phyloP scores from a whole-genome alignment of 2,329 filamentous ascomycete species.

The Albifimbria verrucaria region DNA sequence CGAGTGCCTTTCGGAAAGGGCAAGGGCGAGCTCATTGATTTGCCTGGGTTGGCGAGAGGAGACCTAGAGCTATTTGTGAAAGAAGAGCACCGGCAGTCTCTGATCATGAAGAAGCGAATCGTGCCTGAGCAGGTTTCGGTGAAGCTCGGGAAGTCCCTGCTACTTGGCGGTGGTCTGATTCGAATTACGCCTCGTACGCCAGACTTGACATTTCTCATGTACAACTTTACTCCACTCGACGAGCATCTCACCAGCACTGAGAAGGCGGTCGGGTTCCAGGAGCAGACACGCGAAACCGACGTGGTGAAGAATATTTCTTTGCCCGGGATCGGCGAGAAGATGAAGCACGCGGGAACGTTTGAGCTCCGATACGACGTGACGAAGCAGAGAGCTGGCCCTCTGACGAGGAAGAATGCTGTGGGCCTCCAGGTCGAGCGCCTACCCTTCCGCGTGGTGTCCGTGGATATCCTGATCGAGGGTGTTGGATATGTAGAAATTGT shows the following conservation, averaged over 20 bases:
- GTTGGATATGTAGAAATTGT: conserved; percentile 90
- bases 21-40: conserved; percentile 86
- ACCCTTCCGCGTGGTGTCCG: conserved; percentile 75
- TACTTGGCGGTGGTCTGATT: conserved; percentile 77
- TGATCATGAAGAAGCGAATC: conserved; percentile 77
- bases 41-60: conserved; percentile 79
- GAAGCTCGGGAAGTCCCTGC: conserved; percentile 72
- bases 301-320: conserved; percentile 62
- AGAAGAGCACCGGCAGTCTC: conserved; percentile 58
- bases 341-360: conserved; percentile 71
- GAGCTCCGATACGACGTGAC: conserved; percentile 80
- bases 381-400: conserved; percentile 68
- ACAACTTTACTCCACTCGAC: conserved; percentile 78
- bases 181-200: conserved; percentile 72
- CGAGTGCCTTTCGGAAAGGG: conserved; percentile 84
- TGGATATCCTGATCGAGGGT: conserved; percentile 87
- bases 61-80: conserved; percentile 69
- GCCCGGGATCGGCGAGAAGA: conserved; percentile 54
- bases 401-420: conserved; percentile 61
- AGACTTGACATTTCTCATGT: conserved; percentile 68
- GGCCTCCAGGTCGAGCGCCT: conserved; percentile 64
- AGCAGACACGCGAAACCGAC: conserved; percentile 53
- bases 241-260: conserved; percentile 74
- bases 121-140: conserved; percentile 70
- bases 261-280: conserved; percentile 75